phyloP scores from a whole-genome alignment of 73 alveolate species.

The Uronychia setigera region DNA sequence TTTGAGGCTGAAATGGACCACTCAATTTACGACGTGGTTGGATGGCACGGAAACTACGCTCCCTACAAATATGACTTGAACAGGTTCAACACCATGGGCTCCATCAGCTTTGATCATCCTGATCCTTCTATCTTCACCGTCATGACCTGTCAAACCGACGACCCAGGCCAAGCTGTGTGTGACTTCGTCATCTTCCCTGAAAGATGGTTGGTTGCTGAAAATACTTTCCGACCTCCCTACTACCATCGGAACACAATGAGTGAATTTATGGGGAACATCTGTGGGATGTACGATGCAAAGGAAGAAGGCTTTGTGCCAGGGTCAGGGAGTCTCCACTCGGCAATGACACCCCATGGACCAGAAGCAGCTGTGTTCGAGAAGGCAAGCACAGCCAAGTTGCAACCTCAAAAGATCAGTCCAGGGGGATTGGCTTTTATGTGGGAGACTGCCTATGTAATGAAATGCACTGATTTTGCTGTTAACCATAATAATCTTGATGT shows the following conservation, averaged over 20 bases:
- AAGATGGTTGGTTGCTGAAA: slow-evolving; percentile 86
- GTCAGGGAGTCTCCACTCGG: slow-evolving; percentile 78
- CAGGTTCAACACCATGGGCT: slow-evolving; percentile 76
- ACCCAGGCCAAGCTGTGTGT: slow-evolving; percentile 90
- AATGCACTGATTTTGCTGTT: slow-evolving; percentile 61
- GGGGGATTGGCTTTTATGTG: slow-evolving; percentile 86
- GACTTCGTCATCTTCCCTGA: slow-evolving; percentile 95
- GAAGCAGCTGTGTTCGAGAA: slow-evolving; percentile 81
- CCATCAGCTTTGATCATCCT: slow-evolving; percentile 92
- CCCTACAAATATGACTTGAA: slow-evolving; percentile 87
- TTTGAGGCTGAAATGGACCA: slow-evolving; percentile 56
- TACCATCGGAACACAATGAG: slow-evolving; percentile 91
- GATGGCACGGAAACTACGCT: slow-evolving; percentile 93
- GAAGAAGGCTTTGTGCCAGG: slow-evolving; percentile 92
- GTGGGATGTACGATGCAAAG: slow-evolving; percentile 91
- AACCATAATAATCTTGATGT: too few species aligned
- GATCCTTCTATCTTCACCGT: slow-evolving; percentile 95
- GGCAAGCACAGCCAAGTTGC: slow-evolving; percentile 69
- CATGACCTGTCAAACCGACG: slow-evolving; percentile 82
- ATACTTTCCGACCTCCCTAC: slow-evolving; percentile 93
- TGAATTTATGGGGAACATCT: slow-evolving; percentile 92
- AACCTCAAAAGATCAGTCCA: slow-evolving; percentile 69
- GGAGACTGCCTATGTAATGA: slow-evolving; percentile 78
- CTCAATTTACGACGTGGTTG: slow-evolving; percentile 88
- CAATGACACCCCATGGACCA: slow-evolving; percentile 92